Evolutionary conservation across 495 filamentous ascomycete species (phyloP).

Genomic region (Hypoxylon intermedium): DNA sequence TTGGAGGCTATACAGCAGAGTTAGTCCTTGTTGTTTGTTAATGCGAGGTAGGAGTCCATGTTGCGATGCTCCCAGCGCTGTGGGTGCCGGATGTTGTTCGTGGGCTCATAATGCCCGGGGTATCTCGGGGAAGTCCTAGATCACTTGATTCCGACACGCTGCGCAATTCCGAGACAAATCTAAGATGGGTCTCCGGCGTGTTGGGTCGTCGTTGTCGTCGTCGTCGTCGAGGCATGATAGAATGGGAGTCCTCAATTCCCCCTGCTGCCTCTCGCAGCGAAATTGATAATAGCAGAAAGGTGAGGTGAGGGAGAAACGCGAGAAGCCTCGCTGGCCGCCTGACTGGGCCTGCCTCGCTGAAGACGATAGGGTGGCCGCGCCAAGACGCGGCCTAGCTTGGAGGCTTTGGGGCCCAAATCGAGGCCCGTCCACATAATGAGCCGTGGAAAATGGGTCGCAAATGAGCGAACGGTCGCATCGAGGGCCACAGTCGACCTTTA

Average conservation of each 20-base stretch:
- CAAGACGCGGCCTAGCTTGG: slow-evolving; percentile 38
- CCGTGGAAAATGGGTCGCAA: slow-evolving; percentile 18
- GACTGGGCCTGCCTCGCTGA: slow-evolving; percentile 28
- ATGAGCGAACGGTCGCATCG: slow-evolving; percentile 31
- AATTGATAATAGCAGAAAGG: not conserved
- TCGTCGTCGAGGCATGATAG: not conserved
- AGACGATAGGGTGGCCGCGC: slow-evolving; percentile 36
- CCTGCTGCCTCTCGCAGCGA: slow-evolving; percentile 16
- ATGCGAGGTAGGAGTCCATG: not conserved
- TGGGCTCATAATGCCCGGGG: slow-evolving; percentile 25
- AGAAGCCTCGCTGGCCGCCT: slow-evolving; percentile 41
- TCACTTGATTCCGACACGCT: slow-evolving; percentile 21
- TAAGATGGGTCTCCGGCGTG: not conserved
- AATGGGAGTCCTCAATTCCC: slow-evolving; percentile 36
- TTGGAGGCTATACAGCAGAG: slow-evolving; percentile 14
- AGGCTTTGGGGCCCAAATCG: slow-evolving; percentile 41
- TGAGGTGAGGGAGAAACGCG: slow-evolving; percentile 20
- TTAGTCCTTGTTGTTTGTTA: slow-evolving; percentile 1
- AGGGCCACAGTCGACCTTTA: slow-evolving; percentile 36
- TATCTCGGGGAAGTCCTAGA: slow-evolving; percentile 35
- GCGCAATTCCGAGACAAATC: slow-evolving; percentile 15
- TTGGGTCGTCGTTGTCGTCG: not conserved
- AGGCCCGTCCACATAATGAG: slow-evolving; percentile 28
- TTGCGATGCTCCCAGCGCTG: not conserved
- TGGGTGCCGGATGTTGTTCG: slow-evolving; percentile 12